Conservation (phyloP, 495 filamentous ascomycete genomes). For the Amorphotheca resinae region DNA sequence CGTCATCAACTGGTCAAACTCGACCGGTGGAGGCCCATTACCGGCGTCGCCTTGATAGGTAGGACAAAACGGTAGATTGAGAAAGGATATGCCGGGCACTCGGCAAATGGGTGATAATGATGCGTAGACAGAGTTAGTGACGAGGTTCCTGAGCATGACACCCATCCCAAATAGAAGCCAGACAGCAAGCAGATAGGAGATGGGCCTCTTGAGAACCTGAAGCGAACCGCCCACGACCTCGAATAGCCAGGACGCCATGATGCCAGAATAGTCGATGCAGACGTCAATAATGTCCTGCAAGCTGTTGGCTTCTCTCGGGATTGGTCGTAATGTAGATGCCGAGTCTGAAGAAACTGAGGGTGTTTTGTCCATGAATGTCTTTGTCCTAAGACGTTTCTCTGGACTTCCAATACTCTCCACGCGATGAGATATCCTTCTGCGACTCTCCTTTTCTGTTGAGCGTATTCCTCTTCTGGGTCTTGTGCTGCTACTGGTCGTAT, state of each 20-base stretch:
- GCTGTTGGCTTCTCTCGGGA: not conserved
- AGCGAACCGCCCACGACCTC: conserved; percentile 38
- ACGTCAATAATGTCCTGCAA: conserved; percentile 10
- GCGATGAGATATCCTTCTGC: conserved; percentile 4
- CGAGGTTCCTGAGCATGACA: conserved; percentile 37
- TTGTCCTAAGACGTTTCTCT: conserved; percentile 10
- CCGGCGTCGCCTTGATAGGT: conserved; percentile 15
- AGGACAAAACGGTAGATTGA: conserved; percentile 49
- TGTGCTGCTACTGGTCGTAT: conserved; percentile 14
- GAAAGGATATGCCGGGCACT: conserved; percentile 44
- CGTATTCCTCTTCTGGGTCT: conserved; percentile 2
- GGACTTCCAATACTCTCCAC: conserved; percentile 12
- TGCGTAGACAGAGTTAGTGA: conserved; percentile 33
- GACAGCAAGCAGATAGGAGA: conserved; percentile 40
- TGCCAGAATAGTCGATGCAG: conserved; percentile 13
- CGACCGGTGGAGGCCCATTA: conserved; percentile 25
- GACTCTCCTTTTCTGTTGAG: conserved; percentile 4
- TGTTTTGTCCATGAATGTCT: not conserved
- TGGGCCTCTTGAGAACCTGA: conserved; percentile 36
- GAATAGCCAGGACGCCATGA: conserved; percentile 29
- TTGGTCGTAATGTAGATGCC: not conserved
- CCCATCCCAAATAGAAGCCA: conserved; percentile 37
- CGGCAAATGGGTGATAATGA: conserved; percentile 51
- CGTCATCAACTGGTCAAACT: conserved; percentile 55
- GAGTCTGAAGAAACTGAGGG: not conserved